Conservation (phyloP, 768 basidiomycete genomes). For the Termitomyces sp. region DNA sequence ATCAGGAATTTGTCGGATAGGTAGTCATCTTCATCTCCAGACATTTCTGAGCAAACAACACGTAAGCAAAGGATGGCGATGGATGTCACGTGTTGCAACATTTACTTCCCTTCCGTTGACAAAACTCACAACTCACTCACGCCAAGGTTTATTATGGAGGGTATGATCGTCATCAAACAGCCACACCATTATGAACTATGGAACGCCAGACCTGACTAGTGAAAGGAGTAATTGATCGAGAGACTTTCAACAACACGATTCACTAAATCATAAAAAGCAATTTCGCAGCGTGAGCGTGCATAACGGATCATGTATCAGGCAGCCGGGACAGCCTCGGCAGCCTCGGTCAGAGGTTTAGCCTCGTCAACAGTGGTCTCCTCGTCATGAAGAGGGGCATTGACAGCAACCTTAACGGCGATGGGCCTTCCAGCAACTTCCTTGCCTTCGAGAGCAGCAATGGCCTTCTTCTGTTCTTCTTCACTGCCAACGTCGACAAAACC, state of each 20-base stretch:
- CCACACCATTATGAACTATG: conserved; percentile 26
- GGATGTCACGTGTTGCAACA: not conserved
- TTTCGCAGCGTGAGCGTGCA: conserved; percentile 30
- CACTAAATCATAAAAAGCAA: conserved; percentile 25
- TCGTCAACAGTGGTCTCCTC: conserved; percentile 39
- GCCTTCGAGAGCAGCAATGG: conserved; percentile 81
- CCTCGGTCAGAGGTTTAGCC: conserved; percentile 26
- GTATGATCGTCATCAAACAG: conserved; percentile 16
- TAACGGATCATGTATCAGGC: conserved; percentile 22
- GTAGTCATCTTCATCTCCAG: conserved; percentile 72
- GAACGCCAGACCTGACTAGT: conserved; percentile 42
- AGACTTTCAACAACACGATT: conserved; percentile 14
- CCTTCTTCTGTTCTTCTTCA: conserved; percentile 89
- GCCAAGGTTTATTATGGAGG: not conserved
- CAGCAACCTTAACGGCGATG: conserved; percentile 94
- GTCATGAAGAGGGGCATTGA: conserved; percentile 70
- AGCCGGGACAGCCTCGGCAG: conserved; percentile 20
- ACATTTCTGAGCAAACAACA: conserved; percentile 40
- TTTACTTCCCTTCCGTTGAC: not conserved
- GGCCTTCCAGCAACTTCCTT: conserved; percentile 82
- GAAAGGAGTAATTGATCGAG: conserved; percentile 14
- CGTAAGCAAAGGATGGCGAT: conserved; percentile 10
- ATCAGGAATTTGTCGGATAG: conserved; percentile 83
- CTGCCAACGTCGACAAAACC: conserved; percentile 95
- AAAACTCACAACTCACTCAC: not conserved